Evolutionary conservation across 495 filamentous ascomycete species (phyloP).

Genomic region (Eremomyces bilateralis): DNA sequence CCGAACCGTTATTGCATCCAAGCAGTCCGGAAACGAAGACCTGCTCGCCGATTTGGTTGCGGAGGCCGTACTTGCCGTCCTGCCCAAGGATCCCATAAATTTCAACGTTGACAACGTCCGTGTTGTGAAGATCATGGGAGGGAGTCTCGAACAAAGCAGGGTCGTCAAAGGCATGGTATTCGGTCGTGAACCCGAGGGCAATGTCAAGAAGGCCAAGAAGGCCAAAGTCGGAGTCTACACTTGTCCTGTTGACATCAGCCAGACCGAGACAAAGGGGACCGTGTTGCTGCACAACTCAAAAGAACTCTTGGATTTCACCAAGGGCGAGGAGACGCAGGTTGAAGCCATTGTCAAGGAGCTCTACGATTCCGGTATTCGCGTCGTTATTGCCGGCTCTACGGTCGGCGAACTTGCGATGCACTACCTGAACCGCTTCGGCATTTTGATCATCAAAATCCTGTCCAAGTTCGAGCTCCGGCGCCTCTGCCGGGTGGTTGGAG

Average conservation of each 20-base stretch:
- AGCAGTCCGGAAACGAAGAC: conserved; percentile 87
- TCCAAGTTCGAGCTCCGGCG: conserved; percentile 94
- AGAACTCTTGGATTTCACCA: conserved; percentile 96
- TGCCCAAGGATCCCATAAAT: conserved; percentile 92
- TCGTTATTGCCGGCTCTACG: conserved; percentile 74
- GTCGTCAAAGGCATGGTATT: conserved; percentile 99
- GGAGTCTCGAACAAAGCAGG: conserved; percentile 72
- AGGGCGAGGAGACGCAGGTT: conserved; percentile 83
- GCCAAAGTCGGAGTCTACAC: conserved; percentile 95
- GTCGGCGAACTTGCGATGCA: conserved; percentile 91
- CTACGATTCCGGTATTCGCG: conserved; percentile 77
- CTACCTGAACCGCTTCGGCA: conserved; percentile 92
- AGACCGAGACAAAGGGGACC: conserved; percentile 99
- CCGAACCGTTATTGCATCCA: conserved; percentile 83
- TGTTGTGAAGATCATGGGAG: conserved; percentile 99
- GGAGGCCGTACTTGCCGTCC: conserved; percentile 80
- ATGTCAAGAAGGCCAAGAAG: conserved; percentile 68
- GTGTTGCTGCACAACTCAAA: conserved; percentile 94
- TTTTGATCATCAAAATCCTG: conserved; percentile 89
- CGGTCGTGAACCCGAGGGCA: conserved; percentile 64
- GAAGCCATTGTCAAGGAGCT: conserved; percentile 86
- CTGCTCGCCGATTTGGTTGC: conserved; percentile 67
- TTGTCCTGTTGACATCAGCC: conserved; percentile 84
- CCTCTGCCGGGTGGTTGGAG: conserved; percentile 88
- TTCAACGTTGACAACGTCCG: conserved; percentile 99